Conservation (phyloP, 1,284 basidiomycete genomes). For the Clitocybe nebularis region DNA sequence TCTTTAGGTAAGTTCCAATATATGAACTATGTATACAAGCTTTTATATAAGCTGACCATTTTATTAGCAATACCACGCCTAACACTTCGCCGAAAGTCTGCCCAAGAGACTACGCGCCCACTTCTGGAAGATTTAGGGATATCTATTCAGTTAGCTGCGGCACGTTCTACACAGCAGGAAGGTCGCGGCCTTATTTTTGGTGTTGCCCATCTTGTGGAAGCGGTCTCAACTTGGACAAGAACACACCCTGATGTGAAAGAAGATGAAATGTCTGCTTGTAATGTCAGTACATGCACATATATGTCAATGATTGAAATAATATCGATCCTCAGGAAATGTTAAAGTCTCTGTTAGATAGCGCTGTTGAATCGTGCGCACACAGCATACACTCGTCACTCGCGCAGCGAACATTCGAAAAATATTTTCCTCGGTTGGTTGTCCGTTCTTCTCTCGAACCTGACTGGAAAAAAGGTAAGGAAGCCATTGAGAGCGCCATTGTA, state of each 20-base stretch:
- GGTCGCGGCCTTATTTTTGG: conserved; percentile 35
- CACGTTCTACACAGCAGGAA: conserved; percentile 25
- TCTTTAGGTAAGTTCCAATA: conserved; percentile 29
- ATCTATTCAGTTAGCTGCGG: conserved; percentile 26
- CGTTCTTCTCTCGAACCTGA: conserved; percentile 25
- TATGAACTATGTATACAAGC: background rate
- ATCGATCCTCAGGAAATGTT: conserved; percentile 24
- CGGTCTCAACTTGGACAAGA: conserved; percentile 29
- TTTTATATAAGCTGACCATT: background rate
- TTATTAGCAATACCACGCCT: conserved; percentile 47
- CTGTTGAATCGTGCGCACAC: conserved; percentile 35
- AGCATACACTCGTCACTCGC: conserved; percentile 41
- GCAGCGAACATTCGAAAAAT: conserved; percentile 39
- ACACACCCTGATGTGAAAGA: conserved; percentile 15
- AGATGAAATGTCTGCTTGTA: conserved; percentile 20
- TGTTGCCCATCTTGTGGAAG: conserved; percentile 28
- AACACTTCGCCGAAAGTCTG: conserved; percentile 39
- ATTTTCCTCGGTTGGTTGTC: conserved; percentile 43
- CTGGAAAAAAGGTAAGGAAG: conserved; percentile 37
- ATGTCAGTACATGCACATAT: conserved; percentile 22
- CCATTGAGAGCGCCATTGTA: conserved; percentile 36
- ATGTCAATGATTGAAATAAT: background rate
- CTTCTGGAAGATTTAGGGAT: conserved; percentile 37
- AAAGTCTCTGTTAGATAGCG: conserved; percentile 34
- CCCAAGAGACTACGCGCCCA: conserved; percentile 40